Conservation (phyloP, 2,329 filamentous ascomycete species). For the Nemania serpens region DNA sequence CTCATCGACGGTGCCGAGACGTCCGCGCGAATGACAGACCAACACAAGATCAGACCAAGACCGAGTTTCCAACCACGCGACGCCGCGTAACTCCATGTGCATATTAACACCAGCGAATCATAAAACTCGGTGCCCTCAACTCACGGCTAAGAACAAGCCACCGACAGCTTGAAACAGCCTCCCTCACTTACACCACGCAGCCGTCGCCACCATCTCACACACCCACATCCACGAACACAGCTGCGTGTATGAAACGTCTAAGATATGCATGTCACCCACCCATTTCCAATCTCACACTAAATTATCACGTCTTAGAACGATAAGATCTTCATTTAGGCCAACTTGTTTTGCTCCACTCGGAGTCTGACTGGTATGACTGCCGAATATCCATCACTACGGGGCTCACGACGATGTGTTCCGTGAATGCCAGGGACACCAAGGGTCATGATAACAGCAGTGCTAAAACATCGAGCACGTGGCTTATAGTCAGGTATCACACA, state of each 20-base stretch:
- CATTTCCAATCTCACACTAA: background rate
- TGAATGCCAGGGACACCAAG: background rate
- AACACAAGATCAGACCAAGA: background rate
- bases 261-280: conserved; percentile 22
- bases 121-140: background rate
- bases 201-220: too few species aligned
- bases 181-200: background rate
- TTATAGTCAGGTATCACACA: background rate
- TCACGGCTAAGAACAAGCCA: conserved; percentile 23
- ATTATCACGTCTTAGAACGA: background rate
- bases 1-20: background rate
- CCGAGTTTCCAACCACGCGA: background rate
- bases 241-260: conserved; percentile 20
- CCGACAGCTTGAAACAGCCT: conserved; percentile 19
- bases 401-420: background rate
- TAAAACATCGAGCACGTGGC: conserved; percentile 8
- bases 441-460: background rate
- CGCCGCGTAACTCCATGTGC: conserved; percentile 2
- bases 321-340: background rate
- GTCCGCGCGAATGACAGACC: conserved; percentile 1
- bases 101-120: background rate
- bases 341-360: background rate
- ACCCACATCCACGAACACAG: conserved; percentile 11
- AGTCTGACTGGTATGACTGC: conserved; percentile 3
- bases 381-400: background rate